phyloP scores from a whole-genome alignment of 2,329 filamentous ascomycete species.

The Mollisia scopiformis region DNA sequence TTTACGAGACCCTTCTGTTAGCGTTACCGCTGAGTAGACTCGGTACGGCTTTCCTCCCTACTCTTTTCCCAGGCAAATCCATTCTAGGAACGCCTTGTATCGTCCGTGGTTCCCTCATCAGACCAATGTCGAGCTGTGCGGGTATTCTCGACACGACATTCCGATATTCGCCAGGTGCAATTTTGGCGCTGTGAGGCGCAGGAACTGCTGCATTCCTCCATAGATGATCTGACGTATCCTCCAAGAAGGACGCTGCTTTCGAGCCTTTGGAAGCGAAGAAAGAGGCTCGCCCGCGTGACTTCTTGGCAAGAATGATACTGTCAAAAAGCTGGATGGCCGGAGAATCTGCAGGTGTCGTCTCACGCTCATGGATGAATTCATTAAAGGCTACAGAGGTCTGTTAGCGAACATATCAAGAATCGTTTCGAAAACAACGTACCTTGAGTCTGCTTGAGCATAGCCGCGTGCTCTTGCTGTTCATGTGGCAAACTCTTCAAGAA shows the following conservation, averaged over 20 bases:
- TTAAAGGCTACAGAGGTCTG: conserved; percentile 64
- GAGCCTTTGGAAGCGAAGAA: conserved; percentile 44
- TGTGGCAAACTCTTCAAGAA: conserved; percentile 67
- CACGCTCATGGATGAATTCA: conserved; percentile 83
- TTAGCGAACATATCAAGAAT: conserved; percentile 24
- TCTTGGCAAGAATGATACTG: conserved; percentile 81
- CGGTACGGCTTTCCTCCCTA: conserved; percentile 39
- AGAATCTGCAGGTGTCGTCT: conserved; percentile 64
- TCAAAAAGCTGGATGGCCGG: conserved; percentile 77
- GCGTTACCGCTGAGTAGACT: conserved; percentile 34
- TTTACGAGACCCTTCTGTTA: background rate
- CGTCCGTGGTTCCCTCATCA: conserved; percentile 91
- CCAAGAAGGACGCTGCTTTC: conserved; percentile 60
- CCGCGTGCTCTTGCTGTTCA: conserved; percentile 66
- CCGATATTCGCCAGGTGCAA: conserved; percentile 65
- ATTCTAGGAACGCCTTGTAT: conserved; percentile 83
- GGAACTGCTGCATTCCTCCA: conserved; percentile 72
- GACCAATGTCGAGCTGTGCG: conserved; percentile 77
- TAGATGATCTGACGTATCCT: conserved; percentile 75
- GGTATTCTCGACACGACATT: conserved; percentile 68
- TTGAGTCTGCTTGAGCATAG: conserved; percentile 69
- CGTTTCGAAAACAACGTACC: conserved; percentile 45
- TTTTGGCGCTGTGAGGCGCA: conserved; percentile 62
- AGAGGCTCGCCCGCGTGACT: conserved; percentile 63
- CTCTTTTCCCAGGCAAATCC: conserved; percentile 36